Base-by-base conservation (phyloP, 2,329 filamentous ascomycete genomes). In the Penicillium sp. region DNA sequence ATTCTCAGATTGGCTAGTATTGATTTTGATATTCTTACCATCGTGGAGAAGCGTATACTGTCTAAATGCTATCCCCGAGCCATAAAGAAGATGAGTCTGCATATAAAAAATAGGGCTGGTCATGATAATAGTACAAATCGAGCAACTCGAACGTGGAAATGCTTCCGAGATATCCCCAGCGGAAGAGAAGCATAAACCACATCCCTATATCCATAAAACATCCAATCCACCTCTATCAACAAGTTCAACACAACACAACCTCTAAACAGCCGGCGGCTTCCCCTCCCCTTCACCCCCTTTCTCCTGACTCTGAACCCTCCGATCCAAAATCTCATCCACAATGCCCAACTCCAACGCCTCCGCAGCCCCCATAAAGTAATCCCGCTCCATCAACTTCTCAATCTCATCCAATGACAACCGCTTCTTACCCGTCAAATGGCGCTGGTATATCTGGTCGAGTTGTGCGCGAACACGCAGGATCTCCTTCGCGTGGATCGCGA, bases 401-500 rank as follows among this genome's bases (percentile, higher is more conserved):
- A 99, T 91, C 73, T 96, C 91, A 53, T 93, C 89, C 38, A 96
- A 73, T 37, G 84, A 88, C 76, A 92, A 89, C 55, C 88, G 84
- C 76, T 87, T 89, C 71, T 78, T 78, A 30, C 78, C 76, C 3
- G 93, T 97, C 73, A 99, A 82, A 77, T 99, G 95, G 56, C 84
- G 81, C 76, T 89, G 87, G 76, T 97, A 97, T 61, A 99, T 98
- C 79, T 89, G 85, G 77, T 99, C 98, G 71, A 97, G 82, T 79
- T 94, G 91, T 66, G 89, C 86, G 61, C 95, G 85, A 59, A 97
- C 89, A 61, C 93, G 85, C 75, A 98, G 84, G 60, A 99, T 99
- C 83, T 99, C 94, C 74, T 93, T 97, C 5, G 95, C 95, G 75
- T 99, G 96, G 65, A 99, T 98, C 53, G 96, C 86, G 67, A 99